phyloP scores from a whole-genome alignment of 140 eudicot species.

The Stevia rebaudiana region DNA sequence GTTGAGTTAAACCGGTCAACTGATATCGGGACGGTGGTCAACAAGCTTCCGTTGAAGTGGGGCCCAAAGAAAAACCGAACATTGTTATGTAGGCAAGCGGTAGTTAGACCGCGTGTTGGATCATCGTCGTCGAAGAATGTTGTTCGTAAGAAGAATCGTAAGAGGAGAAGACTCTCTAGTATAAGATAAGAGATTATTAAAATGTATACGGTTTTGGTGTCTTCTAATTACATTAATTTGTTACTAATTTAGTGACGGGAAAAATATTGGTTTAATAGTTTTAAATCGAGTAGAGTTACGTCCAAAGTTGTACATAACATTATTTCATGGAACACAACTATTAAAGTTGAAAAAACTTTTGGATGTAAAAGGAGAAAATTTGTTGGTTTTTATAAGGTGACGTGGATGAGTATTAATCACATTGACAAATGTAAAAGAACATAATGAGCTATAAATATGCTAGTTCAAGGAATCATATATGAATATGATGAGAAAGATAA shows the following conservation, averaged over 20 bases:
- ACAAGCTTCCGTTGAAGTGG: conserved; percentile 70
- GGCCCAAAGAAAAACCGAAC: conserved; percentile 53
- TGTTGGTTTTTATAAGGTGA: background rate
- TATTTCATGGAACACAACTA: background rate
- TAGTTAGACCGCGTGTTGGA: background rate
- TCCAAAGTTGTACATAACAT: conserved; percentile 8
- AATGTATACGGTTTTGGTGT: background rate
- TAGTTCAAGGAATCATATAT: too few relatives aligned
- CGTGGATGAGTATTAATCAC: too few relatives aligned
- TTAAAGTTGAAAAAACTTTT: background rate
- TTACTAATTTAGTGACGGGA: background rate
- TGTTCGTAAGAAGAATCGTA: conserved; percentile 47
- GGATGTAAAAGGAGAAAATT: background rate
- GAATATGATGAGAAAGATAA: too few relatives aligned
- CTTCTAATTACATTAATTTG: background rate
- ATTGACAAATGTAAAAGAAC: too few relatives aligned
- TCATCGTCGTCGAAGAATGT: conserved; percentile 16
- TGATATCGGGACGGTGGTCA: conserved; percentile 56
- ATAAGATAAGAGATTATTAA: conserved; percentile 33
- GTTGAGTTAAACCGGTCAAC: conserved; percentile 56
- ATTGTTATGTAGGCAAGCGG: conserved; percentile 29
- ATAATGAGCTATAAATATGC: too few relatives aligned
- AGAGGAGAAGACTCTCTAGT: conserved; percentile 76
- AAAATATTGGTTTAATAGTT: background rate
- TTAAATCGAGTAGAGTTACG: background rate